phyloP scores from a whole-genome alignment of 495 filamentous ascomycete genomes.

The Lasiosphaeria miniovina region DNA sequence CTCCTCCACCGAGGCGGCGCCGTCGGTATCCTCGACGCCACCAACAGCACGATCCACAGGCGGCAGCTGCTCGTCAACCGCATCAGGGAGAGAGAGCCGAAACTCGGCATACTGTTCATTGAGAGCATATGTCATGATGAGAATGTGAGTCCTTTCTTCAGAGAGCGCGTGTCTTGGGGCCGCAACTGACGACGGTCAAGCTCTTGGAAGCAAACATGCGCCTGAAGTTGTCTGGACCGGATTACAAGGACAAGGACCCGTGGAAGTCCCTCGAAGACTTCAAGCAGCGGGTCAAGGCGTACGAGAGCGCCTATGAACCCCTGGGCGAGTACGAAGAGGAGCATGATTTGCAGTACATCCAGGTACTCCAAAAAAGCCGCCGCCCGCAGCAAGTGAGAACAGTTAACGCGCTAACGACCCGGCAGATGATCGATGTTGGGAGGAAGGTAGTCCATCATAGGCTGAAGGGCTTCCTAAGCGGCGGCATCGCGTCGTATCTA shows the following conservation, averaged over 20 bases:
- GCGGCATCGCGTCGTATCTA: conserved; percentile 86
- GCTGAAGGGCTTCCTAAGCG: conserved; percentile 84
- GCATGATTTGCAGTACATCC: conserved; percentile 84
- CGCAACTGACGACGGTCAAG: conserved; percentile 20
- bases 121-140: conserved; percentile 89
- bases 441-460: conserved; percentile 89
- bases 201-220: conserved; percentile 96
- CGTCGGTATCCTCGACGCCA: conserved; percentile 97
- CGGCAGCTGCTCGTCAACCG: conserved; percentile 78
- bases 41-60: conserved; percentile 88
- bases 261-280: conserved; percentile 80
- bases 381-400: background rate
- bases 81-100: conserved; percentile 79
- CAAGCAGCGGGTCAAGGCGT: conserved; percentile 87
- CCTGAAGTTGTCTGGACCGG: conserved; percentile 91
- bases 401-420: conserved; percentile 5
- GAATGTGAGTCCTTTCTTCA: conserved; percentile 38
- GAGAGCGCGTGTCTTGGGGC: conserved; percentile 11
- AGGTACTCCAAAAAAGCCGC: conserved; percentile 42
- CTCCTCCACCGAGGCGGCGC: conserved; percentile 77
- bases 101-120: conserved; percentile 85
- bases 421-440: conserved; percentile 93
- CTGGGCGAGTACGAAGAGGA: conserved; percentile 89
- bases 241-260: conserved; percentile 93
- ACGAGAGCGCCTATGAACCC: conserved; percentile 88